Base-by-base conservation (phyloP, 805 yeast genomes). In the Diddensiella santjacobensis region DNA sequence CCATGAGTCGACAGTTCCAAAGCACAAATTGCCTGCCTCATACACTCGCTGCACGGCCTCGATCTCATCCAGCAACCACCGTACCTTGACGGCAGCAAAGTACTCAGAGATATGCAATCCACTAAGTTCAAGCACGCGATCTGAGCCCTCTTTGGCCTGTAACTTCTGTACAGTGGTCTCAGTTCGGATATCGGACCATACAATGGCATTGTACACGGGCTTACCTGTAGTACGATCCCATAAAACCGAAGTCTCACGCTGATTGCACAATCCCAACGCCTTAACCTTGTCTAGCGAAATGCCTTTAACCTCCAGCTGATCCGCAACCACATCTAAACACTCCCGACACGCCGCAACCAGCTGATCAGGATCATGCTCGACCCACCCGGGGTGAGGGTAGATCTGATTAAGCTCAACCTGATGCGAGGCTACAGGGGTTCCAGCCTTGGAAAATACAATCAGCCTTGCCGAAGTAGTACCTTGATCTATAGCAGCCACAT, bases 1-100 rank as follows among this genome's bases (percentile, higher is more conserved):
- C 98, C 98, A 90, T 17, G 96, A 81, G 67, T 90, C 98, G 40
- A 91, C 84, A 22, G 97, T 90, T 50, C 96, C 96, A 63, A 89
- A 89, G 84, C 87, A 84, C 60, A 89, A 72, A 62, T 84, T 84
- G 43, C 89, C 91, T 39, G 72, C 70, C 47, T 84, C 87, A 64
- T 88, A 87, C 44, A 83, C 81, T 35, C 77, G 77, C 53, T 77
- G 70, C 36, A 85, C 85, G 11, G 66, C 73, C 38, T 80, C 80
- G 57, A 81, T 84, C 65, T 90, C 87, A 62, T 89, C 91, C 50
- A 89, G 72, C 51, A 90, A 71, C 98, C 98, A 90, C 57, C 84
- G 79, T 60, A 89, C 77, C 68, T 90, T 90, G 30, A 93, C 81
- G 33, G 95, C 95, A 3, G 96, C 86, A 63, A 91, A 91, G 65